These are phyloP conservation scores for Acmispon strigosus DNA, from an alignment of 306 rosid genomes.

Conservation along the genomic window DNA sequence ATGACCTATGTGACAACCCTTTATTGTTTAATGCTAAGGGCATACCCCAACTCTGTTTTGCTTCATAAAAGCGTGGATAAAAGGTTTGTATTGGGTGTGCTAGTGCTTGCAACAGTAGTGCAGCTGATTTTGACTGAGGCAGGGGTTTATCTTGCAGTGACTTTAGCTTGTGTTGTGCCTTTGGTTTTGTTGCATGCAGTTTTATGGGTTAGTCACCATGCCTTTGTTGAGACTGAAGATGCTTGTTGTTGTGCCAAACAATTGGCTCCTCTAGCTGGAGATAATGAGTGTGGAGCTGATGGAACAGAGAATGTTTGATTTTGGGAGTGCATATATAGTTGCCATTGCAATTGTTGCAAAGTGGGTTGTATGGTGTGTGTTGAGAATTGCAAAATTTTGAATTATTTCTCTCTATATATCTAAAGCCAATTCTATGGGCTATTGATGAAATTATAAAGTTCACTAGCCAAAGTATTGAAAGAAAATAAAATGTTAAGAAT, in stretches of 20 bases:
- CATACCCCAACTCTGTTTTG: conserved; percentile 29
- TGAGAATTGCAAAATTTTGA: too few relatives aligned
- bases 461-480: too few relatives aligned
- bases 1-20: conserved; percentile 39
- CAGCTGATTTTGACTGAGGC: conserved; percentile 42
- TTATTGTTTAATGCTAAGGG: conserved; percentile 36
- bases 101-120: conserved; percentile 33
- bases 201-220: conserved; percentile 33
- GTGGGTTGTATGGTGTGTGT: too few relatives aligned
- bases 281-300: background rate
- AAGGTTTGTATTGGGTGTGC: conserved; percentile 29
- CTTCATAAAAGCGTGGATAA: conserved; percentile 37
- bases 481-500: too few relatives aligned
- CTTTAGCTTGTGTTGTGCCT: conserved; percentile 40
- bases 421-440: too few relatives aligned
- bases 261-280: conserved; percentile 17
- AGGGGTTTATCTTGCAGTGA: conserved; percentile 41
- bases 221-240: conserved; percentile 28
- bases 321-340: background rate
- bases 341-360: too few relatives aligned
- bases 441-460: too few relatives aligned
- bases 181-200: conserved; percentile 54
- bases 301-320: conserved; percentile 33
- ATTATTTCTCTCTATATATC: too few relatives aligned
- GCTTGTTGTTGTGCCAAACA: conserved; percentile 22